Evolutionary conservation across 441 rosid genomes (phyloP).

Genomic region (Populus hybrid): DNA sequence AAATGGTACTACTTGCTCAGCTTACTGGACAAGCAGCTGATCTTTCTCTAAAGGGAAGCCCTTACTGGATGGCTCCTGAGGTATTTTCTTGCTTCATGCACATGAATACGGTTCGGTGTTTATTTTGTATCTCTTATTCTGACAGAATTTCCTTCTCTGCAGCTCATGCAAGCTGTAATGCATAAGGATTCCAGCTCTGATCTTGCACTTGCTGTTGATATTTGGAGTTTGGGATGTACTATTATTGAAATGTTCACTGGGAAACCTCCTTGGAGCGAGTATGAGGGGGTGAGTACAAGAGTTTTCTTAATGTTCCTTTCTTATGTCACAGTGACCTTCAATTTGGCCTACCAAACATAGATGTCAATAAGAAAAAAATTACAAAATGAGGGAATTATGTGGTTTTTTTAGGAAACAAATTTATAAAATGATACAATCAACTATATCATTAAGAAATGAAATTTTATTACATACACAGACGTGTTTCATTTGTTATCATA

Average conservation of each 20-base stretch:
- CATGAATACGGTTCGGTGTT: slow-evolving; percentile 7
- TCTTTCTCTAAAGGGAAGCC: slow-evolving; percentile 93
- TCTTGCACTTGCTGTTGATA: slow-evolving; percentile 88
- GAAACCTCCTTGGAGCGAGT: slow-evolving; percentile 96
- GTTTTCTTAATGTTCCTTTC: slow-evolving; percentile 1
- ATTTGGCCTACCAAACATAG: neutral
- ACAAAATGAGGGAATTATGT: neutral
- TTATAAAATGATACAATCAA: too few species aligned
- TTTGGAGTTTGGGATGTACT: slow-evolving; percentile 98
- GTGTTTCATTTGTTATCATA: neutral
- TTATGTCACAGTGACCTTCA: neutral
- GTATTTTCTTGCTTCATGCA: slow-evolving; percentile 41
- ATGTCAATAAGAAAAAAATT: neutral
- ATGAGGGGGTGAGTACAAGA: slow-evolving; percentile 72
- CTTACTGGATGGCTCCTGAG: slow-evolving; percentile 99
- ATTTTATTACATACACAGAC: neutral
- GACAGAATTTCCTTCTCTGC: slow-evolving; percentile 23
- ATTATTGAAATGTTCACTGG: slow-evolving; percentile 96
- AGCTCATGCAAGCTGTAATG: slow-evolving; percentile 94
- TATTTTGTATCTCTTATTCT: slow-evolving; percentile 13
- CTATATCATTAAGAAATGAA: neutral
- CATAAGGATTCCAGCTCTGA: slow-evolving; percentile 73
- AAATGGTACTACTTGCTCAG: slow-evolving; percentile 35
- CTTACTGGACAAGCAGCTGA: slow-evolving; percentile 83
- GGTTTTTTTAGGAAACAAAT: neutral